These are phyloP conservation scores for Cordyceps militaris DNA, from an alignment of 2,329 filamentous ascomycete genomes.

Conservation along the genomic window DNA sequence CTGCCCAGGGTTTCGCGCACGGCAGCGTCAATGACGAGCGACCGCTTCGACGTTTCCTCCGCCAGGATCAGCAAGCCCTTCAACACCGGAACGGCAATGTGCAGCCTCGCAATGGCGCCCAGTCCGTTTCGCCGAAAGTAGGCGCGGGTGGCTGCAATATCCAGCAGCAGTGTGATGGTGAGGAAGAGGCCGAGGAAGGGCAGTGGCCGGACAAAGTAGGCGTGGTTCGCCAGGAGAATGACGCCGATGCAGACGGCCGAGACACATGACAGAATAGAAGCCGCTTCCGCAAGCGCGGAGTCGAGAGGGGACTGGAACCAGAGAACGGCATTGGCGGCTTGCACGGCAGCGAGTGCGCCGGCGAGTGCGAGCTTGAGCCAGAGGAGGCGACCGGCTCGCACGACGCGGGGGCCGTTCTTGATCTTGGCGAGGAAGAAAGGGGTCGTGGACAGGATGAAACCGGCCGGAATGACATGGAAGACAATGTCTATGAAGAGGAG, in stretches of 20 bases:
- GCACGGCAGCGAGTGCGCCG: neutral
- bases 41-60: slow-evolving; percentile 26
- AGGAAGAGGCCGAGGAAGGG: slow-evolving; percentile 26
- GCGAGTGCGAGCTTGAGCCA: slow-evolving; percentile 18
- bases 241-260: slow-evolving; percentile 21
- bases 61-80: slow-evolving; percentile 22
- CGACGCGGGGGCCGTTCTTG: neutral
- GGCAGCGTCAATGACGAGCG: neutral
- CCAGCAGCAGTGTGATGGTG: slow-evolving; percentile 25
- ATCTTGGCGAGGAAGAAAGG: neutral
- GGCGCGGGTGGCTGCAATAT: slow-evolving; percentile 26
- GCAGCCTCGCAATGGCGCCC: slow-evolving; percentile 20
- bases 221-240: slow-evolving; percentile 28
- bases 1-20: slow-evolving; percentile 12
- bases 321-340: slow-evolving; percentile 20
- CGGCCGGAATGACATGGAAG: neutral
- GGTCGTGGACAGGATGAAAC: neutral
- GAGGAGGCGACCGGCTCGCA: slow-evolving; percentile 10
- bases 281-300: slow-evolving; percentile 20
- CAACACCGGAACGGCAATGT: slow-evolving; percentile 19
- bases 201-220: slow-evolving; percentile 25
- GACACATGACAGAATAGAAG: slow-evolving; percentile 22
- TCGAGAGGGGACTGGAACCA: slow-evolving; percentile 17
- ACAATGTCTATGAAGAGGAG: neutral
- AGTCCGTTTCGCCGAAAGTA: slow-evolving; percentile 24